Evolutionary conservation across 257 asterid species (phyloP), one percentile per base, ranked within the genome.

Genomic region (Solanum pinnatisectum): DNA sequence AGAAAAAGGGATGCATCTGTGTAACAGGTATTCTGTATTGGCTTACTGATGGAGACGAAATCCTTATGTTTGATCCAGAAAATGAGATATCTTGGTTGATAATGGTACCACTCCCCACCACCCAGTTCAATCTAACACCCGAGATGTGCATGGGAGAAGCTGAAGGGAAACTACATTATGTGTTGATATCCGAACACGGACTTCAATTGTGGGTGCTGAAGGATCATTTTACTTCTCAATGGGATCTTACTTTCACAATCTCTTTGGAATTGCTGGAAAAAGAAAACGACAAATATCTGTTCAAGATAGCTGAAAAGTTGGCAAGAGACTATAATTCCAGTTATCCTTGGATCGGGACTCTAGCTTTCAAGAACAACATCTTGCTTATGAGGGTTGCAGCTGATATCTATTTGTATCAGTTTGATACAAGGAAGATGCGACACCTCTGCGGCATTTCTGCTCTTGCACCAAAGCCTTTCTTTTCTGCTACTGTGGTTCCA

Each of bases 71-170:
- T 59, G 93, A 96, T 88, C 91, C 91, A 13, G n/a, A 71, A 42
- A 81, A 68, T 14, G 97, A 93, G 89, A 44, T 96, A 3, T 88
- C 93, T 70, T 90, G 91, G 90, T 63, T 94, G 91, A 86, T 96
- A 39, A 22, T 6, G 3, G 78, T 88, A 18, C 99, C 98, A 13
- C 46, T 95, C 14, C 96, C 96, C 4, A 73, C 44, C 11, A 52
- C 83, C 2, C 87, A 88, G 18, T 89, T 95, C 84, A 35, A 25
- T 5, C 30, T 77, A 32, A 40, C 84, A 22, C 95, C 93, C 0
- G 91, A 92, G 67, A 91, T 91, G 91, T 96, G 98, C 81, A 89
- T 96, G 60, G 98, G 98, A 30, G 98, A 94, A 89, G 93, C 92
- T 2, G 36, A 86, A 49, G 95, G 93, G 40, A 88, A 84, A 79